Base-by-base conservation (phyloP, 352 stramenopile genomes). In the Phytopythium chamaehyphon region DNA sequence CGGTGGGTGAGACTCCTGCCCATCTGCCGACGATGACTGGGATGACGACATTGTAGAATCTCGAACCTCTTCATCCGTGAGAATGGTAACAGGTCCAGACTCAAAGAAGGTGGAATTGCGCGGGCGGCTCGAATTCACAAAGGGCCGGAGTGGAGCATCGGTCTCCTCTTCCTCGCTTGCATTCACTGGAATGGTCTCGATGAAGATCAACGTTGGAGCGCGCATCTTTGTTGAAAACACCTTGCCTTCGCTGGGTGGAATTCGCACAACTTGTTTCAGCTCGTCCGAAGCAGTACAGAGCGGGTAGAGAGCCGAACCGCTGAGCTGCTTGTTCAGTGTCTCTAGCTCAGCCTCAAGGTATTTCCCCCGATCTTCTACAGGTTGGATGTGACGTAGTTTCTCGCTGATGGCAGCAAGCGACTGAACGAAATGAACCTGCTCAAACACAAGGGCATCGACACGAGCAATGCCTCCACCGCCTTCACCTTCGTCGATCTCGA, bases 181-280 rank as follows among this genome's bases (percentile, higher is more conserved):
- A 53, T 87, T 64, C 9, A 91, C 68, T 35, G 77, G 77, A 22
- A 89, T 64, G 12, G 72, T 81, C 50, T 91, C 81, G 1, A 91
- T 63, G 44, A 89, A 89, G 37, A 91, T 84, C 15, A 91, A 57
- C 28, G 81, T 91, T 12, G 81, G 81, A 3, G 81, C 81, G 18
- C 81, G 77, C 75, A 88, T 88, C 65, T 91, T 91, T 9, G 81
- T 91, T n/a, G 81, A 87, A 31, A 91, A 91, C 15, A 91, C 81
- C 56, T 88, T 91, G 46, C 81, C 81, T 71, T 91, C 81, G 9
- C 57, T 83, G 8, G 76, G 77, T 24, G 81, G 76, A 23, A 91
- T 81, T 7, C 81, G 76, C 18, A 91, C 56, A 7, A 91, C 81
- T 63, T 83, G 77, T 51, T 81, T 84, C 21, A 91, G 51, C 35